These are phyloP conservation scores for Allium sativum DNA, from an alignment of 106 monocot genomes.

Conservation along the genomic window DNA sequence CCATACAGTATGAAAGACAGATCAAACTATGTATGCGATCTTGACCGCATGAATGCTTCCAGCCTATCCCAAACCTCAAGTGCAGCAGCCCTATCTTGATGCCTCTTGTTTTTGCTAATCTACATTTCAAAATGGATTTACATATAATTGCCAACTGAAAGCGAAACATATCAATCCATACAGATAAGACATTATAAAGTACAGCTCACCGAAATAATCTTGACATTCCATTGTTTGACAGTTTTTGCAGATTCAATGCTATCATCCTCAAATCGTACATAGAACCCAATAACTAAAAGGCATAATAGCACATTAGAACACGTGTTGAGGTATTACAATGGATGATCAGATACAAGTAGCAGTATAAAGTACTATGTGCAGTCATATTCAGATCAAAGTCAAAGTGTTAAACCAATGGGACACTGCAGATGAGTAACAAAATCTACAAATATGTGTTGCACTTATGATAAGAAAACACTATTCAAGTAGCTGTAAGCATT, in stretches of 20 bases:
- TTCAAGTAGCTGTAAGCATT: no score
- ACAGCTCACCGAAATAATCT: constrained; percentile 78
- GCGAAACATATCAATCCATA: not conserved
- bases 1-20: no score
- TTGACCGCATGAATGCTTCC: constrained; percentile 78
- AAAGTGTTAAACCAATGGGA: no score
- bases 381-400: no score
- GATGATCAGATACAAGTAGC: not conserved
- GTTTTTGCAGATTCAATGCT: constrained; percentile 92
- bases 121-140: constrained; percentile 11
- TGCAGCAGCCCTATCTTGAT: constrained; percentile 95
- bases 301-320: no score
- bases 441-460: no score
- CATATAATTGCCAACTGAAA: not conserved
- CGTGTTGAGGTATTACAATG: not conserved
- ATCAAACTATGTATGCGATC: constrained; percentile 45
- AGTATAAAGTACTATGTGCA: not conserved
- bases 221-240: constrained; percentile 98
- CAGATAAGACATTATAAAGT: not conserved
- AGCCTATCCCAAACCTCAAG: constrained; percentile 95
- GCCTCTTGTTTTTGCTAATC: constrained; percentile 99
- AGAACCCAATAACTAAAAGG: constrained; percentile 83
- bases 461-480: no score
- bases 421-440: no score
- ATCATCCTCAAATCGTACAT: constrained; percentile 92